These are phyloP conservation scores for Bretschneidera sinensis DNA, from an alignment of 345 rosid species.

Conservation along the genomic window DNA sequence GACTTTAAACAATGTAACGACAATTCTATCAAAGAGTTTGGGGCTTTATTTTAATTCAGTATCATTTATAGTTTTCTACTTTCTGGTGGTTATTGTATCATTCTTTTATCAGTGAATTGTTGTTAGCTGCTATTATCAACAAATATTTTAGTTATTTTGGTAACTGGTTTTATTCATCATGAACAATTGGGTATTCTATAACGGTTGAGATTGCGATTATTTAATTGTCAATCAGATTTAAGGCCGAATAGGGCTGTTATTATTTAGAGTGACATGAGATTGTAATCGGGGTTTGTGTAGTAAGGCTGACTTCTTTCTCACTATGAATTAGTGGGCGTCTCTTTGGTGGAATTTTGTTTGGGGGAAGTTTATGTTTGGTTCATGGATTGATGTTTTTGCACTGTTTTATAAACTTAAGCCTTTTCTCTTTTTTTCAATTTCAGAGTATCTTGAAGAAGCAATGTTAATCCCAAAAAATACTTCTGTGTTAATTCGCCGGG, in stretches of 20 bases:
- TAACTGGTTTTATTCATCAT: background rate
- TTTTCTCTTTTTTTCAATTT: conserved; percentile 52
- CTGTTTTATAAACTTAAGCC: conserved; percentile 35
- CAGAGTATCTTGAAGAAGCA: conserved; percentile 97
- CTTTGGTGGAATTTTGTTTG: too few relatives aligned
- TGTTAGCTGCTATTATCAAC: background rate
- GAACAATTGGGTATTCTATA: background rate
- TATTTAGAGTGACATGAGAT: background rate
- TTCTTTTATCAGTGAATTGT: background rate
- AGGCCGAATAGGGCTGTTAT: background rate
- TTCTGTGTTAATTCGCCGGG: conserved; percentile 93
- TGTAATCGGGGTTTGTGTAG: background rate
- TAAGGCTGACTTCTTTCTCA: too few relatives aligned
- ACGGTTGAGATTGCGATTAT: background rate
- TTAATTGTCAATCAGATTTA: background rate
- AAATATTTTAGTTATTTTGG: too few relatives aligned
- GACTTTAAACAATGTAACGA: too few relatives aligned
- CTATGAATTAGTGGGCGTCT: background rate
- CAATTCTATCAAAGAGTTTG: too few relatives aligned
- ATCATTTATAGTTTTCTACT: background rate
- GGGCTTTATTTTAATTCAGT: background rate
- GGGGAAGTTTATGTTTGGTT: background rate
- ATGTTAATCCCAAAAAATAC: conserved; percentile 96
- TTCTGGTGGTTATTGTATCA: background rate
- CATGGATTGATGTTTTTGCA: conserved; percentile 25